These are phyloP conservation scores for Pythium diclinum DNA, from an alignment of 352 stramenopile species.

Conservation along the genomic window DNA sequence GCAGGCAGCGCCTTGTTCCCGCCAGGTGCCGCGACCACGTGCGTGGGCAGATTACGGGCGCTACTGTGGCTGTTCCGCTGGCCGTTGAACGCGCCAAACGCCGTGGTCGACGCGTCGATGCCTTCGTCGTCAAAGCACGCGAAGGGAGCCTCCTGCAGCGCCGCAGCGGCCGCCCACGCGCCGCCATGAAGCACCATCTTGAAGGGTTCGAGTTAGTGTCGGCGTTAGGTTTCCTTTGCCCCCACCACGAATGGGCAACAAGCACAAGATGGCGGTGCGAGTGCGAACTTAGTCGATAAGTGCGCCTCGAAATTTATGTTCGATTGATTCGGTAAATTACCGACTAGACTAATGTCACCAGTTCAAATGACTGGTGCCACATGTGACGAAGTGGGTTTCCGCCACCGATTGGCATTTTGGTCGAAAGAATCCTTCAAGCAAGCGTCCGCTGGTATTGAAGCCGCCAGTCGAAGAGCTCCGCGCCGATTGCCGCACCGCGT, in stretches of 20 bases:
- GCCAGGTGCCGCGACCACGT: constrained; percentile 33
- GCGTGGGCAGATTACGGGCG: constrained; percentile 23
- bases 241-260: constrained; percentile 15
- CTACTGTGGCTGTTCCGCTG: background rate
- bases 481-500: background rate
- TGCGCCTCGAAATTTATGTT: constrained; percentile 5
- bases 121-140: constrained; percentile 71
- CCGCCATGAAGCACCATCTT: constrained; percentile 12
- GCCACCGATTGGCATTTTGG: constrained; percentile 5
- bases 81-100: background rate
- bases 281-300: constrained; percentile 21
- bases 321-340: background rate
- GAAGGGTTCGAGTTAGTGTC: background rate
- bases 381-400: background rate
- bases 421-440: constrained; percentile 22
- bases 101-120: constrained; percentile 10
- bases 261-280: background rate
- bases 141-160: constrained; percentile 68
- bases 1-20: constrained; percentile 31
- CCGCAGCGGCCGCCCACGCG: constrained; percentile 24
- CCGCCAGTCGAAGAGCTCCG: background rate
- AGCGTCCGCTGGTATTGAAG: constrained; percentile 12
- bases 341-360: background rate
- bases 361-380: background rate
- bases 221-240: constrained; percentile 8